Evolutionary conservation across 228 moss, liverwort and hornwort genomes (phyloP).

Genomic region (Sphagnum magellanicum): DNA sequence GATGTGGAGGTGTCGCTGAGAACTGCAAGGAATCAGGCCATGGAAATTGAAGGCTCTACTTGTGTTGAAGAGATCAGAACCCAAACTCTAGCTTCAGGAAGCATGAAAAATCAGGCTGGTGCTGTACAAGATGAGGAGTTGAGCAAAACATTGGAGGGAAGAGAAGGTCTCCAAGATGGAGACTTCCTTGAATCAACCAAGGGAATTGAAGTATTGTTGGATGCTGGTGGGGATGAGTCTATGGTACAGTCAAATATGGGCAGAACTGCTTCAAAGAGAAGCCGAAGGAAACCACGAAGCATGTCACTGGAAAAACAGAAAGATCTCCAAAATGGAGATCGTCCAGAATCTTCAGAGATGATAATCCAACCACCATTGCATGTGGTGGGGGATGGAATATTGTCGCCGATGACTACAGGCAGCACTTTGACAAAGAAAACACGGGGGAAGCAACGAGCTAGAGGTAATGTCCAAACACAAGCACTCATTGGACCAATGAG

Average conservation of each 20-base stretch:
- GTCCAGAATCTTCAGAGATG: constrained; percentile 19
- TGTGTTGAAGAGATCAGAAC: too few relatives aligned
- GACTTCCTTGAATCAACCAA: too few relatives aligned
- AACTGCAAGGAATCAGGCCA: neutral
- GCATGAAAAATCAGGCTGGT: too few relatives aligned
- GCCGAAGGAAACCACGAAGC: too few relatives aligned
- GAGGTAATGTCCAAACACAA: constrained; percentile 48
- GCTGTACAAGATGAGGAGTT: too few relatives aligned
- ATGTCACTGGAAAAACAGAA: neutral
- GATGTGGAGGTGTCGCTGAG: neutral
- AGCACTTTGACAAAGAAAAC: constrained; percentile 36
- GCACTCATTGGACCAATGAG: constrained; percentile 17
- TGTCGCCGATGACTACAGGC: constrained; percentile 41
- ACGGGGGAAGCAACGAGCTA: constrained; percentile 38
- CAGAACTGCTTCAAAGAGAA: neutral
- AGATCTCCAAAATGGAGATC: neutral
- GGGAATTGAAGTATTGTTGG: too few relatives aligned
- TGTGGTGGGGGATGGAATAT: constrained; percentile 40
- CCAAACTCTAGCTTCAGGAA: too few relatives aligned
- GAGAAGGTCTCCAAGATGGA: too few relatives aligned
- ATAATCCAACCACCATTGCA: constrained; percentile 14
- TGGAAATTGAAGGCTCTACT: neutral
- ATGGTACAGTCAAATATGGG: neutral
- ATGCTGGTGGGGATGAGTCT: neutral
- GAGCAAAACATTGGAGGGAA: too few relatives aligned